Evolutionary conservation across 176 grass and related monocot genomes (phyloP), one percentile per base, ranked within the genome.

Genomic region (Pharus latifolius): DNA sequence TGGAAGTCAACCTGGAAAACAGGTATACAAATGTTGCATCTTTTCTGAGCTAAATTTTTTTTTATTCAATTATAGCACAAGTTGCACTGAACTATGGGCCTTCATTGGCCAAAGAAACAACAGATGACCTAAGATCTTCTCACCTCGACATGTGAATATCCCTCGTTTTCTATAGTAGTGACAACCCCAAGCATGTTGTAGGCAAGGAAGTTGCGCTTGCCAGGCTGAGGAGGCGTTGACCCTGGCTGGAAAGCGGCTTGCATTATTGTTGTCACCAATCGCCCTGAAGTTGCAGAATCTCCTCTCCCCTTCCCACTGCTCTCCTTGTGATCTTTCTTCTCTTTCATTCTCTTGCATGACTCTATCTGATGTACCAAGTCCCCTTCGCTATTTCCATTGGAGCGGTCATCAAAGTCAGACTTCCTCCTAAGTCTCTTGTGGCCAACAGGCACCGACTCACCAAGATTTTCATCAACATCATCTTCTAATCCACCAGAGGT

Each of bases 141-240:
- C 47, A 92, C 94, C 86, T 97, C 94, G 41, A 97, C 62, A 75
- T 97, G 94, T 56, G 94, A 92, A 52, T 80, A 76, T 0, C 86
- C 89, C 17, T 97, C 94, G 72, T 92, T 97, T 82, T 97, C 78
- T 43, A 92, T 73, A 38, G 94, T 87, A 20, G 94, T 97, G 55
- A 97, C 80, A 78, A 78, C 85, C 34, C 94, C 94, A 70, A 92
- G 89, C 83, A 98, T 89, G 73, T 85, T 98, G 66, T 93, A 98
- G 46, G 81, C 84, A 27, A 98, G 84, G 78, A 98, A 98, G 58
- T 85, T 79, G 13, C 86, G 81, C 62, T 78, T 90, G 65, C 86
- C 86, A 70, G 33, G 20, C 65, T 92, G 81, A 67, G 78, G 56
- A 60, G 86, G 83, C 30, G 94, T 97, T 3, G 78, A 97, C 15